phyloP scores from a whole-genome alignment of 331 rosid genomes.

The Saraca asoca region DNA sequence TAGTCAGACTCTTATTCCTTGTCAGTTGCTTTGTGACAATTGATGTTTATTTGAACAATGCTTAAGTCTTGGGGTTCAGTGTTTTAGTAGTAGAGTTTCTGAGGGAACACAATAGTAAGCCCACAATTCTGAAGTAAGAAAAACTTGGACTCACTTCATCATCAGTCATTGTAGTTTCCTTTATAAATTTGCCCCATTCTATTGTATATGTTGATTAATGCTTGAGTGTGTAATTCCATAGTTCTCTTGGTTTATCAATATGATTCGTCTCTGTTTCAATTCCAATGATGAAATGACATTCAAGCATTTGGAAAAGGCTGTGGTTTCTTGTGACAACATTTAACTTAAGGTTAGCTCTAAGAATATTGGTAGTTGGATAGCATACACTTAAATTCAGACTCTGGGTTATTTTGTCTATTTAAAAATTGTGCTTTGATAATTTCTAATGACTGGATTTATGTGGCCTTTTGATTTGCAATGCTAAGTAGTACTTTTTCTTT shows the following conservation, averaged over 20 bases:
- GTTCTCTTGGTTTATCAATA: conserved; percentile 1
- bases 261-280: neutral
- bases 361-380: neutral
- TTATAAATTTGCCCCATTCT: neutral
- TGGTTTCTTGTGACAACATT: neutral
- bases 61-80: neutral
- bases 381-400: neutral
- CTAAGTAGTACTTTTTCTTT: neutral
- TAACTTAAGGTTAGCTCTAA: neutral
- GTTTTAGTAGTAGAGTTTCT: neutral
- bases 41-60: neutral
- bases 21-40: neutral
- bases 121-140: neutral
- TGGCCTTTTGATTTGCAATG: conserved; percentile 9
- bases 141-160: neutral
- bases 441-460: conserved; percentile 1
- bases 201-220: neutral
- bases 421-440: neutral
- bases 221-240: neutral
- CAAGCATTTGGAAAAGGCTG: neutral
- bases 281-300: neutral
- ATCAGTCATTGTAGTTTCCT: neutral
- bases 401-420: neutral
- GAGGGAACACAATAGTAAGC: neutral
- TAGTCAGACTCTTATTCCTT: neutral